Evolutionary conservation across 1,284 basidiomycete species (phyloP), one percentile per base, ranked within the genome.

Genomic region (Taiwanofungus camphoratus): DNA sequence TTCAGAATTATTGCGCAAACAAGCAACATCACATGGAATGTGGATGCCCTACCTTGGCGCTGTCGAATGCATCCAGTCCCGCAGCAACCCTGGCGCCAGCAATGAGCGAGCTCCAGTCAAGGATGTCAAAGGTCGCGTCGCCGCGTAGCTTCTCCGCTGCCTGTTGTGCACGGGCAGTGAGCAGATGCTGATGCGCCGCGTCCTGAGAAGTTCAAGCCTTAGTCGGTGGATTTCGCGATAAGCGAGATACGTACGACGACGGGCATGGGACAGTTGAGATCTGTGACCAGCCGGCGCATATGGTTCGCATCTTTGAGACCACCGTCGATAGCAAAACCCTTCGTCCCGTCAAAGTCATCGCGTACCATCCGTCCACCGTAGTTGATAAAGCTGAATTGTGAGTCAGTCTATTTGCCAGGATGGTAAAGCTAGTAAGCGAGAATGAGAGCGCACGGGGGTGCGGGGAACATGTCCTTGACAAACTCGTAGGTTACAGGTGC

Each of bases 301-400:
- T 85, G 83, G 68, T 71, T 60, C 0, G 80, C 78, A 58, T 94
- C 91, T 56, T 91, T 91, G 56, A 94, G 79, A n/a, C 91, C 92
- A 13, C 89, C 88, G 29, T 85, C 81, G 41, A 94, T 78, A 13
- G 82, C 72, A 62, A 95, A 94, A 13, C 91, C 92, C 30, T 71
- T 71, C 8, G 74, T 70, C n/a, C 82, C 87, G 48, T 91, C 82
- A 58, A 92, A 94, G 27, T 77, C 69, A 64, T 90, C 79, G 41
- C 77, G 63, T 2, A 78, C 61, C 68, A 91, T 87, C 56, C 80
- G 81, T 31, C 77, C 71, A 21, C 76, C 76, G 55, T 86, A 87
- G 15, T 70, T 65, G 39, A 80, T 51, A 37, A 77, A 63, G 29
- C 77, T 78, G 46, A 35, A 39, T 21, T 36, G 30, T 32, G 16